These are phyloP conservation scores for Aspergillus aculeatinus DNA, from an alignment of 2,329 filamentous ascomycete species.

Conservation along the genomic window DNA sequence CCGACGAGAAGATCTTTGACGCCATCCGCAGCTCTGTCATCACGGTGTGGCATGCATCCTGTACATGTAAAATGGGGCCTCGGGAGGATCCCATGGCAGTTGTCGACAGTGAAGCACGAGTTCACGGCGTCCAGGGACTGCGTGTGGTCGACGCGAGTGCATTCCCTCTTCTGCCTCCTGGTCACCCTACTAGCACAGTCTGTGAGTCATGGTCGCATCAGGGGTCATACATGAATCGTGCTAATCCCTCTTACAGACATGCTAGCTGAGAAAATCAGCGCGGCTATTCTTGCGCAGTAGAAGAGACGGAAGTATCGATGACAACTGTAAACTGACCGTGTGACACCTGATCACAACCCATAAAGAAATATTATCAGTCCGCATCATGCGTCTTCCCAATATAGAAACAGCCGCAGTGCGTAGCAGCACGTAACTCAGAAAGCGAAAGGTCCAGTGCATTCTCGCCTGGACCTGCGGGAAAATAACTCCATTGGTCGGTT, in stretches of 20 bases:
- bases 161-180: constrained; percentile 38
- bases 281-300: background rate
- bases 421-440: background rate
- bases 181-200: constrained; percentile 38
- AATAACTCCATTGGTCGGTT: background rate
- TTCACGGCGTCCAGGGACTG: constrained; percentile 31
- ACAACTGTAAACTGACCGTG: background rate
- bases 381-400: background rate
- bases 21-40: constrained; percentile 25
- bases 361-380: background rate
- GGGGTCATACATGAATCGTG: too few species aligned
- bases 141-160: constrained; percentile 37
- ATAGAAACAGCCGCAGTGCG: background rate
- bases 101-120: constrained; percentile 31
- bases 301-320: background rate
- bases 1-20: constrained; percentile 43
- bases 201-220: constrained; percentile 25
- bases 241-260: constrained; percentile 24
- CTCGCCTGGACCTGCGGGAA: background rate
- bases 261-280: constrained; percentile 31
- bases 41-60: constrained; percentile 36
- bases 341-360: background rate
- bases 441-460: background rate
- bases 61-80: constrained; percentile 41
- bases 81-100: constrained; percentile 31